These are phyloP conservation scores for Pseudocercospora ulei DNA, from an alignment of 2,329 filamentous ascomycete genomes.

Conservation along the genomic window DNA sequence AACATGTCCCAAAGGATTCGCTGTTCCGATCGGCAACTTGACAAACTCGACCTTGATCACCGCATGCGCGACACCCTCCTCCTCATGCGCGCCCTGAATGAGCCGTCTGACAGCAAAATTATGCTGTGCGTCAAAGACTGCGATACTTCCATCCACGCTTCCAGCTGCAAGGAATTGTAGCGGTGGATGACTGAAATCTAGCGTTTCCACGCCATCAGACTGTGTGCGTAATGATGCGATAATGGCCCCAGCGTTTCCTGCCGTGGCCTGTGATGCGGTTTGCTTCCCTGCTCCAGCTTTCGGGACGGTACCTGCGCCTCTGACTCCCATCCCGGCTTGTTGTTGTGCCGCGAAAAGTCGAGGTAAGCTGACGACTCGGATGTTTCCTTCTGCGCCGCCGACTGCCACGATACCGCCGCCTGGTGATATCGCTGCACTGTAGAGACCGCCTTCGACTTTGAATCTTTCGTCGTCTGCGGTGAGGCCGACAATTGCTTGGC, in stretches of 20 bases:
- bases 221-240: slow-evolving; percentile 77
- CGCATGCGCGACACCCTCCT: slow-evolving; percentile 48
- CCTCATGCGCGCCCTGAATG: slow-evolving; percentile 73
- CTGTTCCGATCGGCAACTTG: slow-evolving; percentile 35
- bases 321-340: slow-evolving; percentile 34
- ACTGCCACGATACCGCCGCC: slow-evolving; percentile 70
- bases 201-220: slow-evolving; percentile 66
- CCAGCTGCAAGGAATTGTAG: slow-evolving; percentile 53
- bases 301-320: slow-evolving; percentile 41
- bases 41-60: slow-evolving; percentile 93
- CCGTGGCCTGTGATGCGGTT: slow-evolving; percentile 35
- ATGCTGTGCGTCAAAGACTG: slow-evolving; percentile 75
- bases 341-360: slow-evolving; percentile 40
- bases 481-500: slow-evolving; percentile 61
- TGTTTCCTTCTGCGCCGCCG: slow-evolving; percentile 76
- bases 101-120: slow-evolving; percentile 78
- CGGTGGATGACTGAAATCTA: slow-evolving; percentile 54
- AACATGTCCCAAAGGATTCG: slow-evolving; percentile 47
- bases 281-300: slow-evolving; percentile 44
- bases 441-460: slow-evolving; percentile 80
- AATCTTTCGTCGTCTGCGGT: slow-evolving; percentile 81
- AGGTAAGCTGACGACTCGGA: slow-evolving; percentile 77
- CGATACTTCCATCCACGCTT: slow-evolving; percentile 60
- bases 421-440: slow-evolving; percentile 75
- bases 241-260: slow-evolving; percentile 57